Base-by-base conservation (phyloP, 768 basidiomycete species). In the Dictyophora rubrovolvata region DNA sequence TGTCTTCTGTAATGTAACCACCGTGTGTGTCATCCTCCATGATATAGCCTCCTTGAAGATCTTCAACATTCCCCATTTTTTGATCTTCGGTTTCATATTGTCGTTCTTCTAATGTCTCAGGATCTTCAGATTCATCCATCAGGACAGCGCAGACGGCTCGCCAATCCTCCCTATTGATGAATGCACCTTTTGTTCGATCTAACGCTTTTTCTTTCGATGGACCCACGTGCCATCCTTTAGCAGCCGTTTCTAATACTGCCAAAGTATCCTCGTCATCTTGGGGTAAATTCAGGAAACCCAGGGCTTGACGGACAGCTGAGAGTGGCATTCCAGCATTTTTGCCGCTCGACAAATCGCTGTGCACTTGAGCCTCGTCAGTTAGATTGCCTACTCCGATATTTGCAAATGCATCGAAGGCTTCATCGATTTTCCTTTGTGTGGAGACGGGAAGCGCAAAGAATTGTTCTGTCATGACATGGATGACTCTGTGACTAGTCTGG, bases 121-220 rank as follows among this genome's bases (percentile, higher is more conserved):
- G 28, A 3, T 68, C 71, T 20, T 69, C 70, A 16, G 68, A 56
- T 5, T 37, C 72, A 60, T 82, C 85, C 4, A 92, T 73, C 12
- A 93, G 72, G 4, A 85, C 85, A 10, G 85, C 82, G 67, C 89
- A 92, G 4, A 93, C 86, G 12, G 87, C 78, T 37, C 86, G 79
- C 86, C 87, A 93, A 66, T 91, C 89, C 28, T 83, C 81, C 53
- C 76, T 73, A 63, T 76, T 80, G 22, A 93, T 79, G 48, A 58
- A 60, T 6, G 48, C 68, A 9, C 34, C 49, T 17, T 37, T 51
- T 8, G 36, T 2, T 6, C 60, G 56, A 5, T 65, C 63, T 1
- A 56, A 60, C 11, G 60, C 54, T 14, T 64, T 63, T 21, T 61
- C 54, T 33, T 61, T 53, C 18, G 60, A 48, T 51, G 65, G 65